These are phyloP conservation scores for Spergularia marina DNA, from an alignment of 148 eudicot species.

Conservation along the genomic window DNA sequence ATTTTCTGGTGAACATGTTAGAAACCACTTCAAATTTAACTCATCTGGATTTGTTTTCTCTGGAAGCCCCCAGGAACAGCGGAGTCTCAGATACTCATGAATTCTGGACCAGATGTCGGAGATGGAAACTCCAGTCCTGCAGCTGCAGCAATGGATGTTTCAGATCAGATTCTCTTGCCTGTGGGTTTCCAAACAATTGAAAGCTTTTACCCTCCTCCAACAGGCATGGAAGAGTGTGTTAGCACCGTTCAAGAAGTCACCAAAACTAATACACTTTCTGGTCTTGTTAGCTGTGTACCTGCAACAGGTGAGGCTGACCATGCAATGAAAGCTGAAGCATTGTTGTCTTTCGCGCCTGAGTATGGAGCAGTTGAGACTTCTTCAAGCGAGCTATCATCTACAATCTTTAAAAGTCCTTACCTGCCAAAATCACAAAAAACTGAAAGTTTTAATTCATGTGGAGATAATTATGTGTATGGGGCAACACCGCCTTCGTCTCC, in stretches of 20 bases:
- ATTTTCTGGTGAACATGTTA: background rate
- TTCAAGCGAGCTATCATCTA: slow-evolving; percentile 60
- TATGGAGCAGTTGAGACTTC: slow-evolving; percentile 89
- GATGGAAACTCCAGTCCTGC: slow-evolving; percentile 68
- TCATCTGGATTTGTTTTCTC: slow-evolving; percentile 26
- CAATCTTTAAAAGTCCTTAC: slow-evolving; percentile 74
- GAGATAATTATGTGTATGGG: slow-evolving; percentile 67
- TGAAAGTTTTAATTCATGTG: slow-evolving; percentile 74
- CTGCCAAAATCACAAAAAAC: slow-evolving; percentile 63
- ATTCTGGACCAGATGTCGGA: slow-evolving; percentile 63
- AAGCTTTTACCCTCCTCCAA: slow-evolving; percentile 56
- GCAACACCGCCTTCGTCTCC: slow-evolving; percentile 90
- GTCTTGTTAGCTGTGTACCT: slow-evolving; percentile 38
- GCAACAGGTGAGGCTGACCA: slow-evolving; percentile 64
- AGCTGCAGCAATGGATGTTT: slow-evolving; percentile 62
- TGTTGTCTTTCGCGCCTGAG: slow-evolving; percentile 90
- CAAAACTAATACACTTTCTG: slow-evolving; percentile 47
- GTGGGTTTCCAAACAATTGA: slow-evolving; percentile 60
- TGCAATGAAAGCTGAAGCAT: slow-evolving; percentile 82
- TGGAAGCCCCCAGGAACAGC: slow-evolving; percentile 98
- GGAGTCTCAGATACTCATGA: slow-evolving; percentile 62
- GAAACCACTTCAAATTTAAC: slow-evolving; percentile 20
- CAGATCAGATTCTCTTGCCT: slow-evolving; percentile 78
- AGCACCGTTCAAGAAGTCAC: slow-evolving; percentile 56
- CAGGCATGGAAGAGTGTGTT: slow-evolving; percentile 52